Conservation (phyloP, 257 asterid genomes). For the Nemophila menziesii region DNA sequence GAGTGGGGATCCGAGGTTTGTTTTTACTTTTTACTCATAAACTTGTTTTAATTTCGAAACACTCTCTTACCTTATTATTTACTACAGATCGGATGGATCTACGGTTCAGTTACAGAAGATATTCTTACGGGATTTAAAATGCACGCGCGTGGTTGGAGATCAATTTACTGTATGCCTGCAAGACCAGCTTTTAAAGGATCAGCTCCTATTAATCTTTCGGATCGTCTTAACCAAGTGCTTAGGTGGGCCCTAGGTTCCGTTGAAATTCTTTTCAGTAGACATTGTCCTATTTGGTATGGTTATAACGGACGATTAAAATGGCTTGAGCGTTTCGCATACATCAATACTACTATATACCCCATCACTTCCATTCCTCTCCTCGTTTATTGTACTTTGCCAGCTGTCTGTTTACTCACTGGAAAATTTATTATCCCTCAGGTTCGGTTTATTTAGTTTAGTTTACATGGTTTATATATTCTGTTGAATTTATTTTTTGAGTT, state of each 20-base stretch:
- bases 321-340: conserved; percentile 89
- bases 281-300: conserved; percentile 98
- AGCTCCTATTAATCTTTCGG: conserved; percentile 97
- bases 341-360: conserved; percentile 91
- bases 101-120: conserved; percentile 97
- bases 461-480: too few species aligned
- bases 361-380: conserved; percentile 83
- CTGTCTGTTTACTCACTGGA: conserved; percentile 90
- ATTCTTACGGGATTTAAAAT: conserved; percentile 97
- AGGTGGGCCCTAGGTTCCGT: conserved; percentile 99
- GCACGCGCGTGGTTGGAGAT: conserved; percentile 99
- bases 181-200: conserved; percentile 96
- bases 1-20: conserved; percentile 95
- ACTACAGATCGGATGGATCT: conserved; percentile 93
- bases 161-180: conserved; percentile 87
- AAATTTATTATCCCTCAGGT: conserved; percentile 97
- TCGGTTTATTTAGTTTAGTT: conserved; percentile 7
- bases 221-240: conserved; percentile 95
- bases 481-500: background rate
- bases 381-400: conserved; percentile 77
- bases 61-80: background rate
- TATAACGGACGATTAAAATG: conserved; percentile 81
- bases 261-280: conserved; percentile 86
- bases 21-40: background rate
- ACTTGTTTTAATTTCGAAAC: too few species aligned